These are phyloP conservation scores for Coemansia sp. DNA, from an alignment of 192 early-diverging fungal species.

Conservation along the genomic window DNA sequence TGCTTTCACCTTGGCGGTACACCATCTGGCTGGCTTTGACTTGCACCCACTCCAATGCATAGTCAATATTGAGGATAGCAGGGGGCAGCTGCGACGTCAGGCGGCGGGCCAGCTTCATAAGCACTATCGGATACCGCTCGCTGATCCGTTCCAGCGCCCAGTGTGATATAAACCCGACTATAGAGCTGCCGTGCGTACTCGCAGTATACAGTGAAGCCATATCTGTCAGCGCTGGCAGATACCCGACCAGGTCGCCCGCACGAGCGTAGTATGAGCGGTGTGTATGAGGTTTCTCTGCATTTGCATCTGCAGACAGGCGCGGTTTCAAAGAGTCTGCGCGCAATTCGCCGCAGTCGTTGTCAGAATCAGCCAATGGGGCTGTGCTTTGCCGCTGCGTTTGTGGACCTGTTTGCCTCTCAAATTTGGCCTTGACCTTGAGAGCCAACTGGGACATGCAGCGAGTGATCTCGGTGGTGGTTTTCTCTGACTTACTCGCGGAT, in stretches of 20 bases:
- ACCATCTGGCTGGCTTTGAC: conserved; percentile 91
- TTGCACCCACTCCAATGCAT: conserved; percentile 93
- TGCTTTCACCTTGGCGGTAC: conserved; percentile 80
- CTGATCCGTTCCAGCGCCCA: conserved; percentile 77
- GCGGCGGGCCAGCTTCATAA: conserved; percentile 86
- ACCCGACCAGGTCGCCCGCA: conserved; percentile 89
- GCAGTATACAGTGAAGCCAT: conserved; percentile 88
- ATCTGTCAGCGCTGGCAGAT: conserved; percentile 88
- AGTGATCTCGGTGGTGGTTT: conserved; percentile 29
- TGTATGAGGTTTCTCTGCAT: conserved; percentile 14
- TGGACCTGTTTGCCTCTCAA: conserved; percentile 15
- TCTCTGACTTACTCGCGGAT: background rate
- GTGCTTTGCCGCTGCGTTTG: background rate
- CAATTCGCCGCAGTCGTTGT: background rate
- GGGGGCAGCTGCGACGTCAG: conserved; percentile 80
- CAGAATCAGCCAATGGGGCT: background rate
- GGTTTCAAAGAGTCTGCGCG: background rate
- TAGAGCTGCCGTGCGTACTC: conserved; percentile 70
- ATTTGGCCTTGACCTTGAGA: conserved; percentile 9
- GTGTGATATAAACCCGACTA: conserved; percentile 88
- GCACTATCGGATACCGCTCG: conserved; percentile 79
- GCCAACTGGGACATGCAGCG: conserved; percentile 42
- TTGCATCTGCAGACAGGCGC: conserved; percentile 1
- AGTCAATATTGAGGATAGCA: conserved; percentile 77
- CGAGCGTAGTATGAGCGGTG: conserved; percentile 68